Conservation (phyloP, 208 protist genomes). For the Acanthamoeba castellanii region DNA sequence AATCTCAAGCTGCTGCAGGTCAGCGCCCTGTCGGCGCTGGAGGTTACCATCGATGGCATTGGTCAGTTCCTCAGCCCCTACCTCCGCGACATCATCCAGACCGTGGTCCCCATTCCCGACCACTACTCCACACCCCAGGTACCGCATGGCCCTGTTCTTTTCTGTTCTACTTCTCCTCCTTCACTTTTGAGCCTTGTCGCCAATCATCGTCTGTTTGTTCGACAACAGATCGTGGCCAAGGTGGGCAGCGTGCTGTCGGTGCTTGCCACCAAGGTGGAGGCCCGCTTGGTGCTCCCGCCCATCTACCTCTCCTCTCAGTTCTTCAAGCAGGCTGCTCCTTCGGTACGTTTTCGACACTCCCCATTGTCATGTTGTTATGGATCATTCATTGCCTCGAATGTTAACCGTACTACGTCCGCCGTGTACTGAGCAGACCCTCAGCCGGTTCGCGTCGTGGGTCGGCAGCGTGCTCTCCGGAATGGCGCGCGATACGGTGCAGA, state of each 20-base stretch:
- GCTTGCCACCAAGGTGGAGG: conserved; percentile 68
- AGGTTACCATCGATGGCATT: conserved; percentile 36
- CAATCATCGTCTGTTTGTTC: not conserved
- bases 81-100: conserved; percentile 43
- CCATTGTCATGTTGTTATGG: too few species aligned
- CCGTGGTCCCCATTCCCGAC: conserved; percentile 1
- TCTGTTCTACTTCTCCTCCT: not conserved
- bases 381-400: too few species aligned
- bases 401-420: too few species aligned
- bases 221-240: not conserved
- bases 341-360: conserved; percentile 5
- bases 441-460: conserved; percentile 10
- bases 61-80: conserved; percentile 59
- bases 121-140: not conserved
- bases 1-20: conserved; percentile 45
- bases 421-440: too few species aligned
- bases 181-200: not conserved
- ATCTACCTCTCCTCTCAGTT: not conserved
- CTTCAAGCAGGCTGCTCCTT: conserved; percentile 19
- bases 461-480: conserved; percentile 45
- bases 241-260: conserved; percentile 8
- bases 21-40: conserved; percentile 17
- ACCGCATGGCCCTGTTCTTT: too few species aligned
- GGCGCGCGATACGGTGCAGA: conserved; percentile 40
- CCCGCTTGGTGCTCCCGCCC: conserved; percentile 41